Percentiles rank a stretch among this genome's conserved stretches.
Evolutionary conservation across 2,329 filamentous ascomycete genomes (phyloP).

Genomic region (Ophiostoma himal-ulmi): DNA sequence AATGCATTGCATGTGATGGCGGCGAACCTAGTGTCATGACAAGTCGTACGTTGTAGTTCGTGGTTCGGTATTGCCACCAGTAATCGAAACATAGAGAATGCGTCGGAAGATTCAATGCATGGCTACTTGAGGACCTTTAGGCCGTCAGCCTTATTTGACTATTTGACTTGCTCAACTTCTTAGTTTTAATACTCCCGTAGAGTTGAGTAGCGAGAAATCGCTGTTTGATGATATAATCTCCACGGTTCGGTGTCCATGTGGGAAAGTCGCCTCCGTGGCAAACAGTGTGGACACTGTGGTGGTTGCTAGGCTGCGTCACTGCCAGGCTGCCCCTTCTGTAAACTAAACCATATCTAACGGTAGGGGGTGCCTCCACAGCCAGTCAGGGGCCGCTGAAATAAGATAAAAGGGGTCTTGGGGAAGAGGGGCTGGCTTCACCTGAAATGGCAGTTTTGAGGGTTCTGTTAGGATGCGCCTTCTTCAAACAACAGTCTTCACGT

Average conservation of each 20-base stretch:
- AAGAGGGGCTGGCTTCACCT: conserved; percentile 9
- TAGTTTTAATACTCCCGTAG: too few relatives aligned
- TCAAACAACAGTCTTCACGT: neutral
- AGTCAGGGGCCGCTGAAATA: conserved; percentile 11
- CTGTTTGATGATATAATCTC: neutral
- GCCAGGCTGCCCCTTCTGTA: conserved; percentile 5
- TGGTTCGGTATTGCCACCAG: neutral
- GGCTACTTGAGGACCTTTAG: neutral
- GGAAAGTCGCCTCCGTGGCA: neutral
- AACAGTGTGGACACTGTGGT: conserved; percentile 5
- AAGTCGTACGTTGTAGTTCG: neutral
- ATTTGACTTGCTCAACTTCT: neutral
- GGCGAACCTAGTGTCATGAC: neutral
- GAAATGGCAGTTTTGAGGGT: neutral
- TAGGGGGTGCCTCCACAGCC: neutral
- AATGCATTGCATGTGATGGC: neutral
- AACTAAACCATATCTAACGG: neutral
- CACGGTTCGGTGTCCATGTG: neutral
- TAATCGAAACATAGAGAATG: neutral
- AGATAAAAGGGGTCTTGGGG: conserved; percentile 1
- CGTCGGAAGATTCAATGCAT: neutral
- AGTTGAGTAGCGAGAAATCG: neutral
- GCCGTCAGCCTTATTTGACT: neutral
- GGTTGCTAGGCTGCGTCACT: conserved; percentile 7
- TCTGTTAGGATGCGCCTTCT: neutral